phyloP scores from a whole-genome alignment of 2,329 filamentous ascomycete genomes.

The Talaromyces rugulosus region DNA sequence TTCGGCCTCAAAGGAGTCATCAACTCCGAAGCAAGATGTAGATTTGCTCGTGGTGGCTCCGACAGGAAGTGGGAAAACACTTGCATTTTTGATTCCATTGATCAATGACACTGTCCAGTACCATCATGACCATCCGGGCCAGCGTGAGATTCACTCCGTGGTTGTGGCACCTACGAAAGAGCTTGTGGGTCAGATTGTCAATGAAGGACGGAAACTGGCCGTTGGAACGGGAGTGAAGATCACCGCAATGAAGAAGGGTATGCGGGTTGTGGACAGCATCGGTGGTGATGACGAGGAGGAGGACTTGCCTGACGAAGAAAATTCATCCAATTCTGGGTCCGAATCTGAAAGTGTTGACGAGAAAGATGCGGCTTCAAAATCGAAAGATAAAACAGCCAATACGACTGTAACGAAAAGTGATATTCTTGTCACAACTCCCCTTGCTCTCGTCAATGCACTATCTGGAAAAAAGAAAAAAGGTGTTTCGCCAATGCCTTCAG shows the following conservation, averaged over 20 bases:
- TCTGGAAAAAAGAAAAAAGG: constrained; percentile 44
- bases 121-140: constrained; percentile 47
- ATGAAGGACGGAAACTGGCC: constrained; percentile 77
- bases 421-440: constrained; percentile 75
- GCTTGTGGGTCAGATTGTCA: constrained; percentile 74
- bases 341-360: constrained; percentile 31
- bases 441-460: constrained; percentile 72
- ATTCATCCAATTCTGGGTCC: constrained; percentile 29
- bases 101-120: constrained; percentile 68
- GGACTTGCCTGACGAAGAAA: not conserved
- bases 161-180: constrained; percentile 77
- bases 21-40: constrained; percentile 40
- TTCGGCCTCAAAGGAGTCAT: constrained; percentile 31
- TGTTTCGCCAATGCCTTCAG: constrained; percentile 56
- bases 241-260: constrained; percentile 79
- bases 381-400: constrained; percentile 27
- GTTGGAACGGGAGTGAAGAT: constrained; percentile 73
- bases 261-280: constrained; percentile 58
- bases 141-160: constrained; percentile 62
- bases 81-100: constrained; percentile 85
- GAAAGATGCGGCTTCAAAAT: constrained; percentile 21
- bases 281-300: constrained; percentile 33
- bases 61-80: constrained; percentile 93
- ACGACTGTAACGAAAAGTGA: constrained; percentile 65
- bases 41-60: constrained; percentile 87